phyloP scores from a whole-genome alignment of 73 alveolate species.

The Effrenium voratum region DNA sequence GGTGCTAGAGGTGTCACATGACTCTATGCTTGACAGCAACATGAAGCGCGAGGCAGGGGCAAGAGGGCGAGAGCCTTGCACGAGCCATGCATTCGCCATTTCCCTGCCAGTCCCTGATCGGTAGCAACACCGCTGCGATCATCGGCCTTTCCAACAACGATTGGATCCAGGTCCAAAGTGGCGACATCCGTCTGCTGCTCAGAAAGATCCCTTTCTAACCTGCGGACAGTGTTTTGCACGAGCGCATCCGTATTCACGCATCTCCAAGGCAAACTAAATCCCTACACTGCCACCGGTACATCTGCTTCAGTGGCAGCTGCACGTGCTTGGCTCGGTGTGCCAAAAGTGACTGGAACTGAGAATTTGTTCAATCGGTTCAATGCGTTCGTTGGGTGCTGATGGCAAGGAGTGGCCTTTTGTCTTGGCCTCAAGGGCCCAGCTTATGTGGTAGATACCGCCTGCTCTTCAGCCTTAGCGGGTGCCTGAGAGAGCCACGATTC shows the following conservation, averaged over 20 bases:
- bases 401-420: constrained; percentile 56
- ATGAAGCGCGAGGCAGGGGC: constrained; percentile 58
- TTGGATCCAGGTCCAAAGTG: constrained; percentile 92
- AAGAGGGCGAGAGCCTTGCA: background rate
- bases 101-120: constrained; percentile 56
- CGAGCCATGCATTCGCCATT: background rate
- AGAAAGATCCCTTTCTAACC: background rate
- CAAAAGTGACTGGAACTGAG: background rate
- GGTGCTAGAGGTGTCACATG: constrained; percentile 73
- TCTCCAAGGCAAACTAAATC: constrained; percentile 63
- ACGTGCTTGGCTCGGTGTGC: background rate
- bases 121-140: constrained; percentile 59
- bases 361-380: background rate
- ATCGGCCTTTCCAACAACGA: constrained; percentile 90
- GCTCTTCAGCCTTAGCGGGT: constrained; percentile 82
- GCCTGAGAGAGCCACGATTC: background rate
- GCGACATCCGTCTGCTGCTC: constrained; percentile 66
- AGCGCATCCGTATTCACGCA: background rate
- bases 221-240: no score
- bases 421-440: constrained; percentile 94
- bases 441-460: constrained; percentile 90
- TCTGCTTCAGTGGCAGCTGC: constrained; percentile 93
- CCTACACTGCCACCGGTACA: constrained; percentile 90
- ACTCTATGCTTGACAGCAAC: constrained; percentile 47
- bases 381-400: background rate